Conservation (phyloP, 2,329 filamentous ascomycete species). For the Colletotrichum lentis region DNA sequence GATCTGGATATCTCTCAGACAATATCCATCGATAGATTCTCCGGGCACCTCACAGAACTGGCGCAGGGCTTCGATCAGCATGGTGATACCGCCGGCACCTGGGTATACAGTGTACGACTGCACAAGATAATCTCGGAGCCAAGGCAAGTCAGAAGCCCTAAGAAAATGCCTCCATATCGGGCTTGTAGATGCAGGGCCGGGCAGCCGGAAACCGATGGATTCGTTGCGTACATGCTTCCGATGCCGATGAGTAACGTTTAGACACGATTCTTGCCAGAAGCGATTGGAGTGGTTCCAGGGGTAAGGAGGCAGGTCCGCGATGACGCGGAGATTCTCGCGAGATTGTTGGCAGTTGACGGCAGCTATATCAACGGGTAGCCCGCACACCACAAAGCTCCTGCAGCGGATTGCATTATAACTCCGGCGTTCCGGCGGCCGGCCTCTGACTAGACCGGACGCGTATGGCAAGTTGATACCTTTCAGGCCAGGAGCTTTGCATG, state of each 20-base stretch:
- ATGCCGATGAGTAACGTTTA: conserved; percentile 31
- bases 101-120: conserved; percentile 54
- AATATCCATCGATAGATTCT: conserved; percentile 34
- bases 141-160: conserved; percentile 50
- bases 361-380: conserved; percentile 9
- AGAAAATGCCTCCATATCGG: conserved; percentile 24
- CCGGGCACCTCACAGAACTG: neutral
- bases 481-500: conserved; percentile 47
- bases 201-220: conserved; percentile 18
- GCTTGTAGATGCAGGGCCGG: conserved; percentile 38
- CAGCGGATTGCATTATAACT: conserved; percentile 8
- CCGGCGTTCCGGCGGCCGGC: conserved; percentile 21
- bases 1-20: conserved; percentile 38
- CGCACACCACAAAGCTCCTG: conserved; percentile 11
- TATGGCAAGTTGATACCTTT: conserved; percentile 12
- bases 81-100: conserved; percentile 47
- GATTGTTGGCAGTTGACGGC: conserved; percentile 37
- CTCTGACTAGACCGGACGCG: neutral
- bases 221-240: conserved; percentile 28
- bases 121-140: conserved; percentile 56
- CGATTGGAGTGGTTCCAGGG: conserved; percentile 38
- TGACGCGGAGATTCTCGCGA: neutral
- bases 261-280: conserved; percentile 30
- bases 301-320: conserved; percentile 38
- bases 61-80: conserved; percentile 39